Evolutionary conservation across 2,329 filamentous ascomycete species (phyloP).

Genomic region (Zymoseptoria tritici): DNA sequence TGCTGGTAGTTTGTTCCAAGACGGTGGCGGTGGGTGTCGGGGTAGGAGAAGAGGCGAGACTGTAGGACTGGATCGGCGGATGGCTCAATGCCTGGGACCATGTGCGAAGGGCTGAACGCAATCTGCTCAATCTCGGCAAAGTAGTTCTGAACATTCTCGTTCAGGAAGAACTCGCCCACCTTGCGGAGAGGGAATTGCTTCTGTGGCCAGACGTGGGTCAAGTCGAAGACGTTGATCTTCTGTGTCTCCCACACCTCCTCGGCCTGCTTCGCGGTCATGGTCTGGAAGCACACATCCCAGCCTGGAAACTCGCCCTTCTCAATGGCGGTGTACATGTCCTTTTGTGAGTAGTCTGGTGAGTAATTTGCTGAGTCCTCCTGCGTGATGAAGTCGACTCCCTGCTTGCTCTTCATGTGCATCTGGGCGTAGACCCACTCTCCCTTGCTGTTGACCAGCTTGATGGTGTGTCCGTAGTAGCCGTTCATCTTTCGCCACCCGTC

Average conservation of each 20-base stretch:
- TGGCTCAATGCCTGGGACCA: conserved; percentile 60
- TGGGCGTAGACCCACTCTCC: conserved; percentile 48
- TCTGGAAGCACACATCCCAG: conserved; percentile 46
- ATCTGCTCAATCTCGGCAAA: conserved; percentile 63
- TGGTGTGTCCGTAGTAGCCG: conserved; percentile 46
- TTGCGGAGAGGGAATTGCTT: conserved; percentile 46
- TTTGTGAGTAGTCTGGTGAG: conserved; percentile 46
- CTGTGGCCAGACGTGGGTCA: conserved; percentile 50
- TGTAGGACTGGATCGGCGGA: conserved; percentile 65
- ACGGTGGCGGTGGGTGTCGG: conserved; percentile 55
- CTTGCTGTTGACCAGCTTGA: conserved; percentile 48
- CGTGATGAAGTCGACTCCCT: conserved; percentile 46
- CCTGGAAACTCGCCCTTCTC: conserved; percentile 46
- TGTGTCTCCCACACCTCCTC: conserved; percentile 47
- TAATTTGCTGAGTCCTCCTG: conserved; percentile 46
- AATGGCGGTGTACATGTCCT: conserved; percentile 47
- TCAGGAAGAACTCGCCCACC: conserved; percentile 46
- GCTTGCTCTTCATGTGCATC: conserved; percentile 48
- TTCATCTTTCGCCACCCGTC: conserved; percentile 51
- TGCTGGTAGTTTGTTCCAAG: conserved; percentile 54
- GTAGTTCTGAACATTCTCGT: conserved; percentile 53
- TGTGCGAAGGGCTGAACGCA: conserved; percentile 60
- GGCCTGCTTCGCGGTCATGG: conserved; percentile 46
- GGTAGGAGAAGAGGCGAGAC: conserved; percentile 63
- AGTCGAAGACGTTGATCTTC: conserved; percentile 48